phyloP scores from a whole-genome alignment of 1,284 basidiomycete genomes.

The Microbotryomycetes sp. region DNA sequence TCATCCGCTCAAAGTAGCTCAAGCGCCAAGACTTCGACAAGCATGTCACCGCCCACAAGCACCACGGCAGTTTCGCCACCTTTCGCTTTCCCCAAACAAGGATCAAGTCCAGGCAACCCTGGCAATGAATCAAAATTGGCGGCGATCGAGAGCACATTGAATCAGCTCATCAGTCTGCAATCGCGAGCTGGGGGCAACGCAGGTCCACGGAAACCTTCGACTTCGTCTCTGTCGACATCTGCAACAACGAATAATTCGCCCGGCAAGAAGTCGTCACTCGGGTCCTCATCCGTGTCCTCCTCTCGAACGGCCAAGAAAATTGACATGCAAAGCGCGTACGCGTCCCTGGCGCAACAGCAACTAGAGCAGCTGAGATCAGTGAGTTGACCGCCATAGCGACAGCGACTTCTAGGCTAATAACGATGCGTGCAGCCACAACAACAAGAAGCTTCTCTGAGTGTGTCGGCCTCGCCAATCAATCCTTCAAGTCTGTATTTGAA shows the following conservation, averaged over 20 bases:
- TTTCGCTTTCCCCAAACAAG: conserved; percentile 1
- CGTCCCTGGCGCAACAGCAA: conserved; percentile 20
- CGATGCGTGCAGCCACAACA: neutral
- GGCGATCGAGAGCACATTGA: conserved; percentile 33
- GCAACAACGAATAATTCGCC: neutral
- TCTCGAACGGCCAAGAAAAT: neutral
- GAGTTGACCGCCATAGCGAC: too few relatives aligned
- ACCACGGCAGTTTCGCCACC: neutral
- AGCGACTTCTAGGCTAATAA: too few relatives aligned
- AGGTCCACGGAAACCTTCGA: neutral
- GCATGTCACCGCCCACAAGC: neutral
- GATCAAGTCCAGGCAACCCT: neutral
- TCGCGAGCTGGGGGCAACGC: conserved; percentile 11
- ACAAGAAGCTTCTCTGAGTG: neutral
- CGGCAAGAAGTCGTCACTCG: neutral
- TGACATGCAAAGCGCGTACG: neutral
- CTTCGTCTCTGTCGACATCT: neutral
- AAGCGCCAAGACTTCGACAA: too few relatives aligned
- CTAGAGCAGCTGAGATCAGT: conserved; percentile 8
- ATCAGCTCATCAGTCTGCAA: conserved; percentile 35
- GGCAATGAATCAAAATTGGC: conserved; percentile 24
- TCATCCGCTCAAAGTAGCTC: too few relatives aligned
- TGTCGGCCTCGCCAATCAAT: neutral
- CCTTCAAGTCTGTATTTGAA: too few relatives aligned
- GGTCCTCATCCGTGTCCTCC: neutral